These are phyloP conservation scores for Exophiala spinifera DNA, from an alignment of 2,329 filamentous ascomycete genomes.

Conservation along the genomic window DNA sequence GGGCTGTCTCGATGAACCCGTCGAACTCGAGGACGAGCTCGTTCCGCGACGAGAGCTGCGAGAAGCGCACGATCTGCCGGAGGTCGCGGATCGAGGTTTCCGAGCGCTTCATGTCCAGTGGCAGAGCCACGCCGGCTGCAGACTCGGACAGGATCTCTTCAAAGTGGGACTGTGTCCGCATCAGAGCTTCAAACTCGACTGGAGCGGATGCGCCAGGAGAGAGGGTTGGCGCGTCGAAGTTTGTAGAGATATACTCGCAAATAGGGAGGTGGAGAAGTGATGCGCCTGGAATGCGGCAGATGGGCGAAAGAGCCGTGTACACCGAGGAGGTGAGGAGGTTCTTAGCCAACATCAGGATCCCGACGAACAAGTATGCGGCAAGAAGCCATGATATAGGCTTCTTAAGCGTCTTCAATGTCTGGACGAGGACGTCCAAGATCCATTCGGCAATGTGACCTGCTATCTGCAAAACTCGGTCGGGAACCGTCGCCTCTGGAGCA, in stretches of 20 bases:
- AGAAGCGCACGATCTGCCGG: slow-evolving; percentile 68
- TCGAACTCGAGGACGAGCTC: slow-evolving; percentile 74
- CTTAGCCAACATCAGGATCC: slow-evolving; percentile 57
- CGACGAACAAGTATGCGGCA: slow-evolving; percentile 59
- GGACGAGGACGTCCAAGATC: slow-evolving; percentile 21
- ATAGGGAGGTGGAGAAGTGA: slow-evolving; percentile 63
- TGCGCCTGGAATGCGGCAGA: slow-evolving; percentile 67
- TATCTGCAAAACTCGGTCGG: slow-evolving; percentile 8
- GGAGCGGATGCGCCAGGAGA: slow-evolving; percentile 33
- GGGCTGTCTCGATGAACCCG: slow-evolving; percentile 68
- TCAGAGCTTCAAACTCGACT: slow-evolving; percentile 71
- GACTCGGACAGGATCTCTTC: slow-evolving; percentile 70
- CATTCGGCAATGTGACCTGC: slow-evolving; percentile 12
- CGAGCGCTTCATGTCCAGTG: slow-evolving; percentile 74
- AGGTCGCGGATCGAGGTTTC: slow-evolving; percentile 73
- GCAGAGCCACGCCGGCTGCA: slow-evolving; percentile 63
- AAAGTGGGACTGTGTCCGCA: slow-evolving; percentile 71
- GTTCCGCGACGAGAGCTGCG: slow-evolving; percentile 60
- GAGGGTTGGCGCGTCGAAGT: slow-evolving; percentile 15
- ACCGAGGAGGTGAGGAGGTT: slow-evolving; percentile 63
- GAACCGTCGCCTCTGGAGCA: background rate
- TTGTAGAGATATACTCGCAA: slow-evolving; percentile 43
- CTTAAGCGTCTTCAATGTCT: slow-evolving; percentile 62
- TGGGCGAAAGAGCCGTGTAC: slow-evolving; percentile 60
- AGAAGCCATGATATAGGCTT: slow-evolving; percentile 62